phyloP scores from a whole-genome alignment of 2,329 filamentous ascomycete species.

The Alternaria sp. region DNA sequence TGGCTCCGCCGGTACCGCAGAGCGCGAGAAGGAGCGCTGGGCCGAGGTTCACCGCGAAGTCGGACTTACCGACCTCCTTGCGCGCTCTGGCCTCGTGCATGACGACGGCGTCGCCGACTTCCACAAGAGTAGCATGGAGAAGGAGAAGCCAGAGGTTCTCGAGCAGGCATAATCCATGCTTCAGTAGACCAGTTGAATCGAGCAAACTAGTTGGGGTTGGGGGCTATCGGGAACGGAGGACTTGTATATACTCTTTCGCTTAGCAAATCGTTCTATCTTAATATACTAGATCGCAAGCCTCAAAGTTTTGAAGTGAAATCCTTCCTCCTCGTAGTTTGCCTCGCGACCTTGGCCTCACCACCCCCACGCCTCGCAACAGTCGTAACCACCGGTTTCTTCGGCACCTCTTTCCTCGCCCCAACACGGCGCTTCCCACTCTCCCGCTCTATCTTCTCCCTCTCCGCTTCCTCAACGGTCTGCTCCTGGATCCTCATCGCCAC shows the following conservation, averaged over 20 bases:
- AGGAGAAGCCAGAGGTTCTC: slow-evolving; percentile 24
- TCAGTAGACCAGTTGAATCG: too few relatives aligned
- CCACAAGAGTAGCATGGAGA: slow-evolving; percentile 3
- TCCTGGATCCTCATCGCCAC: slow-evolving; percentile 37
- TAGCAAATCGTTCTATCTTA: neutral
- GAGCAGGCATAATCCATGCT: neutral
- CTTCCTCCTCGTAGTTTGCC: slow-evolving; percentile 8
- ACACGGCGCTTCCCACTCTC: neutral
- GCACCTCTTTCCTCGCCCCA: neutral
- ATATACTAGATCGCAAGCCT: neutral
- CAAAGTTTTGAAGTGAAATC: neutral
- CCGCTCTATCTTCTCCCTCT: neutral
- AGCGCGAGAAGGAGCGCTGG: slow-evolving; percentile 73
- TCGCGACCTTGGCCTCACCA: slow-evolving; percentile 26
- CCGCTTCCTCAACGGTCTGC: slow-evolving; percentile 23
- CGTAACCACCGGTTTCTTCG: neutral
- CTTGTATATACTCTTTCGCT: slow-evolving; percentile 1
- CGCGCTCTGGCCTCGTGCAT: slow-evolving; percentile 20
- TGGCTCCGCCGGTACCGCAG: slow-evolving; percentile 69
- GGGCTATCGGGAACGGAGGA: neutral
- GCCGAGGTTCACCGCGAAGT: slow-evolving; percentile 73
- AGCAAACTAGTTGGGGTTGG: too few relatives aligned
- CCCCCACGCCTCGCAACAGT: neutral
- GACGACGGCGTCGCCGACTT: neutral
- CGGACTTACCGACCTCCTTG: slow-evolving; percentile 58